Evolutionary conservation across 306 rosid genomes (phyloP), one percentile per base, ranked within the genome.

Genomic region (Vigna hirtella): DNA sequence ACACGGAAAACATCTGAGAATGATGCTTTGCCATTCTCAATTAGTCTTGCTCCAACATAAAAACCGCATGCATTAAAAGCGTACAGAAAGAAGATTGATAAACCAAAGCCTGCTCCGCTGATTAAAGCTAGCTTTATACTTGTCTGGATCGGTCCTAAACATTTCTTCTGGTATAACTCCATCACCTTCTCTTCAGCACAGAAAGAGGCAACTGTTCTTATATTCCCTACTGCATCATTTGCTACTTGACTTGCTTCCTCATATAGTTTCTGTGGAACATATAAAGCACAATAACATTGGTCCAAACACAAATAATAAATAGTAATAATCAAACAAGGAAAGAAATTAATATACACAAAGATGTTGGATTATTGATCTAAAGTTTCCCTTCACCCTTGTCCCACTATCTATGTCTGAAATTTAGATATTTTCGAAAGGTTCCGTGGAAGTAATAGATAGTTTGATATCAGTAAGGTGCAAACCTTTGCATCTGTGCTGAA

Each of bases 231-330:
- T 6, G 96, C 98, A 45, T 91, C 95, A 52, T 55, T 93, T 3
- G 92, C 97, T 14, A 89, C 83, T 73, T 93, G 89, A 75, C 97
- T 93, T n/a, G 98, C 97, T 68, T 87, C 97, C 83, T 91, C 98
- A 22, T 91, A 89, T 85, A 89, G 88, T 84, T 79, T 84, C 98
- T 91, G 70, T 49, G 18, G 8, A 75, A 58, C 45, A 80, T 16
- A 20, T 6, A 30, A 20, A 69, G 26, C 26, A 65, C 32, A 50
- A 34, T 73, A 82, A 43, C 16, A 43, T 47, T 42, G 6, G 18
- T 36, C 42, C 42, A 75, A 53, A 52, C 55, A 9, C 71, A 56
- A 26, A 32, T 9, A 42, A 42, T 42, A 9, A 42, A 9, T 22
- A 52, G 61, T 51, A 42, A 22, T 16, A 47, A 20, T 38, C 32